Evolutionary conservation across 805 yeast genomes (phyloP).

Genomic region (Yarrowia bubula): DNA sequence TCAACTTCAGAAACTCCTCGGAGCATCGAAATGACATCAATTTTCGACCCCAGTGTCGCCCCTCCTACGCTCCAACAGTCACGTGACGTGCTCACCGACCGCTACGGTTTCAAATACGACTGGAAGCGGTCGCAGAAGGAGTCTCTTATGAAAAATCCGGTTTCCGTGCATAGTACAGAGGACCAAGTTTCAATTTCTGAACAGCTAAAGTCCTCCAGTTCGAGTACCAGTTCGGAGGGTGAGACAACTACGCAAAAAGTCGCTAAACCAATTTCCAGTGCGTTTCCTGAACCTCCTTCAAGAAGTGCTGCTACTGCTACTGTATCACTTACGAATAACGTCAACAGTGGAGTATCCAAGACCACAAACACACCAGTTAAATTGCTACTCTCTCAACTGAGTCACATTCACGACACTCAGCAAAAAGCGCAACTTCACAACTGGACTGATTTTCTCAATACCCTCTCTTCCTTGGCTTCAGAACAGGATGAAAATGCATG

Average conservation of each 20-base stretch:
- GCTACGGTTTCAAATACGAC: conserved; percentile 18
- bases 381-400: conserved; percentile 42
- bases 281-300: conserved; percentile 1
- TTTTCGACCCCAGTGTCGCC: conserved; percentile 11
- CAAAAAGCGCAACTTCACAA: conserved; percentile 43
- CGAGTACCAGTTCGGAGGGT: not conserved
- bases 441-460: conserved; percentile 50
- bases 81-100: not conserved
- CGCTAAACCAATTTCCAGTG: conserved; percentile 6
- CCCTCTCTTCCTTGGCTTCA: conserved; percentile 32
- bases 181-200: not conserved
- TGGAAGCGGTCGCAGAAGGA: not conserved
- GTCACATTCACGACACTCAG: conserved; percentile 47
- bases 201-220: not conserved
- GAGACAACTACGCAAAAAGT: not conserved
- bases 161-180: not conserved
- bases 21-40: conserved; percentile 14
- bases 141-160: not conserved
- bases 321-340: not conserved
- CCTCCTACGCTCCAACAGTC: conserved; percentile 7
- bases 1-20: not conserved
- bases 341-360: not conserved
- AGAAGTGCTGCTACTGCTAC: conserved; percentile 12
- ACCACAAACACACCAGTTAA: conserved; percentile 30
- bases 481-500: conserved; percentile 30